Evolutionary conservation across 78 protist genomes (phyloP).

Genomic region (Chrysochromulina parva): DNA sequence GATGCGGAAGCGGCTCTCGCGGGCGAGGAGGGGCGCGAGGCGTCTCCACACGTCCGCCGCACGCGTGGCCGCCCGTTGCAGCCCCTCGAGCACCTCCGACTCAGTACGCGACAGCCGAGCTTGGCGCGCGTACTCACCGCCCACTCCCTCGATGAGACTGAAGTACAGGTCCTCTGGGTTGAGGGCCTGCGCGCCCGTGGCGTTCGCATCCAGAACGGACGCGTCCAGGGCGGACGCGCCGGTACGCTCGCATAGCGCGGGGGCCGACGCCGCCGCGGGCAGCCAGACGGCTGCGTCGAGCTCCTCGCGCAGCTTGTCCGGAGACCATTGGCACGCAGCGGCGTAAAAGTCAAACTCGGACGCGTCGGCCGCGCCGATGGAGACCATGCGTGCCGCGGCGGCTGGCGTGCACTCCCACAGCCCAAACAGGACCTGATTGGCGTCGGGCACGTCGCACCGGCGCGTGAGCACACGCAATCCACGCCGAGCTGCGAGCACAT

Average conservation of each 20-base stretch:
- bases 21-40: background rate
- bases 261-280: background rate
- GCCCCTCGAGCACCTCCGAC: background rate
- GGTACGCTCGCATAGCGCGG: background rate
- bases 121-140: background rate
- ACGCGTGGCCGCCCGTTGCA: background rate
- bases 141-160: background rate
- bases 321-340: slow-evolving; percentile 18
- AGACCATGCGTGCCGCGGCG: slow-evolving; percentile 11
- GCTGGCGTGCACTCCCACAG: background rate
- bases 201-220: too few relatives aligned
- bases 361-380: background rate
- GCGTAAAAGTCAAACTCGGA: background rate
- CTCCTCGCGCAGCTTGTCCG: background rate
- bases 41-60: background rate
- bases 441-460: slow-evolving; percentile 4
- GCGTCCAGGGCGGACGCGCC: too few relatives aligned
- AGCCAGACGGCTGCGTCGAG: background rate
- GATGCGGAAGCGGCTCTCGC: too few relatives aligned
- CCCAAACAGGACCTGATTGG: background rate
- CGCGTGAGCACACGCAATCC: background rate
- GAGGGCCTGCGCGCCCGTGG: too few relatives aligned
- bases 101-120: background rate
- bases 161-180: background rate
- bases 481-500: background rate